Percentiles rank a stretch among this genome's conserved stretches.
Evolutionary conservation across 2,329 filamentous ascomycete species (phyloP).

Genomic region (Trichoderma citrinoviride): DNA sequence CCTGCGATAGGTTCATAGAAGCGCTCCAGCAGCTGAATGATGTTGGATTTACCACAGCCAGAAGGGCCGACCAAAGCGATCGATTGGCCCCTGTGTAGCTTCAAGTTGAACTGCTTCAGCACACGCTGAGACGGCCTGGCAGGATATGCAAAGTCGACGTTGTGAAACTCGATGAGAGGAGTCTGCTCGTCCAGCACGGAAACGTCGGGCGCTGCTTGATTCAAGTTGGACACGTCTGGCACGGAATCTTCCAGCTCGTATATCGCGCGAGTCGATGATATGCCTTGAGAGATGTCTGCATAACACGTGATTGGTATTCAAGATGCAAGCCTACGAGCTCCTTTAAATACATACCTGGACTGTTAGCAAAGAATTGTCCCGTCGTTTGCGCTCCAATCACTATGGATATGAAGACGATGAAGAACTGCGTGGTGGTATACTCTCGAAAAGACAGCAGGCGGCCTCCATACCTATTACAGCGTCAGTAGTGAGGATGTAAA

Average conservation of each 20-base stretch:
- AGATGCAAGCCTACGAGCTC: neutral
- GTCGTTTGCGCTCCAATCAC: conserved; percentile 35
- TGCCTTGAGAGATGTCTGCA: neutral
- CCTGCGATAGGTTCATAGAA: conserved; percentile 31
- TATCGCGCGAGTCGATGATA: neutral
- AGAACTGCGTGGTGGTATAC: conserved; percentile 40
- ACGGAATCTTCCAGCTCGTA: neutral
- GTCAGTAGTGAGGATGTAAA: neutral
- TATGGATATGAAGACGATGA: conserved; percentile 42
- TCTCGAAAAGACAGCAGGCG: conserved; percentile 29
- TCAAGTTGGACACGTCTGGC: neutral
- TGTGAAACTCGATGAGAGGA: conserved; percentile 3
- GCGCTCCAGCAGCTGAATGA: conserved; percentile 42
- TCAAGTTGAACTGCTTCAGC: conserved; percentile 37
- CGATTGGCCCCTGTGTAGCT: conserved; percentile 42
- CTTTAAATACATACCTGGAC: neutral
- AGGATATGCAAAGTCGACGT: conserved; percentile 42
- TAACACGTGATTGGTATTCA: neutral
- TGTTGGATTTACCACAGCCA: conserved; percentile 43
- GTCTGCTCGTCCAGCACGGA: neutral
- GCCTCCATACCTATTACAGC: neutral
- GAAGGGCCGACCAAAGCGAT: conserved; percentile 49
- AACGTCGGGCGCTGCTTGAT: neutral
- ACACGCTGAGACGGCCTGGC: conserved; percentile 42
- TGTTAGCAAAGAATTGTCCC: conserved; percentile 14